Evolutionary conservation across 2,329 filamentous ascomycete genomes (phyloP), one percentile per base, ranked within the genome.

Genomic region (Ramichloridium luteum): DNA sequence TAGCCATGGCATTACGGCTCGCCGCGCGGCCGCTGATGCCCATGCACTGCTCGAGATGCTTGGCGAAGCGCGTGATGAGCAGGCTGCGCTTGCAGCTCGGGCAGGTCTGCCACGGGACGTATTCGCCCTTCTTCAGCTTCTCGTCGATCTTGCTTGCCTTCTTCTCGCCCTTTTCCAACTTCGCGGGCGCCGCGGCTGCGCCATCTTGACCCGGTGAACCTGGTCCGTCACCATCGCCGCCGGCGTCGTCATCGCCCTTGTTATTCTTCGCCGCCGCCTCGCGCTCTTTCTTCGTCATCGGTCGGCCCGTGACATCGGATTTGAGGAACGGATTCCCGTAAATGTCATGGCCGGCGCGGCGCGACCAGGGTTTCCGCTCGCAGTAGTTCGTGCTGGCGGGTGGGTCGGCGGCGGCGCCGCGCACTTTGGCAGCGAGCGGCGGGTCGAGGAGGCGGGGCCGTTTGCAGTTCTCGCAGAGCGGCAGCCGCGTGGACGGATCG

Each of bases 271-370:
- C 61, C 72, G 74, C 53, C 75, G 72, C 61, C 76, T 74, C 53
- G 77, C 79, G 65, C 81, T 84, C 68, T 59, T 67, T 84, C 62
- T 80, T 81, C 38, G 79, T 80, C 38, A 78, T 70, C 0, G 53
- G 53, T 10, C 54, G 48, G 14, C 49, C 49, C 5, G 50, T 52
- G 10, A 74, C 74, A 13, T 75, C 74, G 13, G 78, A 77, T 12
- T 74, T 75, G 10, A 81, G 76, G 69, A 81, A 86, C 16, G 78
- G 81, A 56, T 85, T 82, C 30, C 79, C 80, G 56, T 85, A 85
- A 42, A 86, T 82, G 55, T 88, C 80, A 58, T 76, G 80, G 38
- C 79, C 79, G 2, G 74, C 66, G 52, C 80, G 77, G 44, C 81
- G 73, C 38, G 83, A 80, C 62, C 79, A 86, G 0, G 80, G 80